Conservation (phyloP, 2,329 filamentous ascomycete genomes). For the Thielaviopsis musarum region DNA sequence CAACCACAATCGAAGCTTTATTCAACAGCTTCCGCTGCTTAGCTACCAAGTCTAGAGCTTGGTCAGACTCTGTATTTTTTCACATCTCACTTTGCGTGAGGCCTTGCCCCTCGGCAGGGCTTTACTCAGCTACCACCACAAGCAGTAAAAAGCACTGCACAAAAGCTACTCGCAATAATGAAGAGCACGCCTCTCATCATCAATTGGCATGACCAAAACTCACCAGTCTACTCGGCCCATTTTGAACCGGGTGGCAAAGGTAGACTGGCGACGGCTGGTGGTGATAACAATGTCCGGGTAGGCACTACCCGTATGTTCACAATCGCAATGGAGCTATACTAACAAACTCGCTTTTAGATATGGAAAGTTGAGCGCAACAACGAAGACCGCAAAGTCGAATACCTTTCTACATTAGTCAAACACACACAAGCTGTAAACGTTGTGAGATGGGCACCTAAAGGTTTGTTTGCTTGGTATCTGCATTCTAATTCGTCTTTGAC, state of each 20-base stretch:
- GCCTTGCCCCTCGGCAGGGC: conserved; percentile 11
- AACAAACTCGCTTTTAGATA: conserved; percentile 28
- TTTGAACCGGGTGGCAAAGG: conserved; percentile 89
- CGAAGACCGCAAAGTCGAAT: conserved; percentile 77
- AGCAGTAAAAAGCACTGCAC: conserved; percentile 3
- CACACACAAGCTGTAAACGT: conserved; percentile 98
- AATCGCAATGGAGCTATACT: not conserved
- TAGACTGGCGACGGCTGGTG: conserved; percentile 80
- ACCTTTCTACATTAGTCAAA: conserved; percentile 78
- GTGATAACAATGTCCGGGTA: conserved; percentile 92
- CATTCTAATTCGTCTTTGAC: conserved; percentile 12
- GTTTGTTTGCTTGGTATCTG: conserved; percentile 29
- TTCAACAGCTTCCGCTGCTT: not conserved
- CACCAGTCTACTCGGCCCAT: conserved; percentile 92
- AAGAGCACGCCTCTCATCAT: conserved; percentile 93
- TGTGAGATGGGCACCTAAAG: conserved; percentile 86
- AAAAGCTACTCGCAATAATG: conserved; percentile 42
- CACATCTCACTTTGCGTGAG: not conserved
- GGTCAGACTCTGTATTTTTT: not conserved
- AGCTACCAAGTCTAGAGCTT: not conserved
- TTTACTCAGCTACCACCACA: conserved; percentile 1
- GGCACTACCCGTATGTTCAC: conserved; percentile 18
- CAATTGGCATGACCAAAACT: conserved; percentile 96
- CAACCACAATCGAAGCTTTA: not conserved
- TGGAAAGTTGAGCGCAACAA: conserved; percentile 81